phyloP scores from a whole-genome alignment of 257 asterid species.

The Solanum ossicruentum region DNA sequence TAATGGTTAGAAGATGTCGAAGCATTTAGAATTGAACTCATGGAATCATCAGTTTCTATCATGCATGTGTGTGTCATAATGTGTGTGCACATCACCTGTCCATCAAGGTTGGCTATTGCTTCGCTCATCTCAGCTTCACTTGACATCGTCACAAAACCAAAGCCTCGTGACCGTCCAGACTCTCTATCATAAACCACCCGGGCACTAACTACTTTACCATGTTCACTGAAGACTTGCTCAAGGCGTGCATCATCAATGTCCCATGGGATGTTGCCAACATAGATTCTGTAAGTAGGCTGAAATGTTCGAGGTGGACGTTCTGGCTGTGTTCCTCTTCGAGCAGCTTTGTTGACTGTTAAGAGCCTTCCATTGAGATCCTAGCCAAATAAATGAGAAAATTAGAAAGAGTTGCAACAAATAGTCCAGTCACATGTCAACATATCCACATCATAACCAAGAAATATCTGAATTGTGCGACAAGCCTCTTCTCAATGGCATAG shows the following conservation, averaged over 20 bases:
- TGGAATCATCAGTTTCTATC: neutral
- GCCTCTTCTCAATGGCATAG: neutral
- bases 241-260: slow-evolving; percentile 55
- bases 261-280: slow-evolving; percentile 93
- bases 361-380: slow-evolving; percentile 73
- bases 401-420: neutral
- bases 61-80: neutral
- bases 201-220: slow-evolving; percentile 74
- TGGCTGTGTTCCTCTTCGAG: slow-evolving; percentile 66
- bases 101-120: slow-evolving; percentile 81
- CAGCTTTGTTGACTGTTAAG: slow-evolving; percentile 73
- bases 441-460: neutral
- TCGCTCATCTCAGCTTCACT: slow-evolving; percentile 68
- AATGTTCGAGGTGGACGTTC: slow-evolving; percentile 53
- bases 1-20: neutral
- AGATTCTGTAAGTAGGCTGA: slow-evolving; percentile 47
- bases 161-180: slow-evolving; percentile 79
- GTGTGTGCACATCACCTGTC: slow-evolving; percentile 40
- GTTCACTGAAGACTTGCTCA: slow-evolving; percentile 63
- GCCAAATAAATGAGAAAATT: neutral
- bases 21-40: neutral
- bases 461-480: neutral
- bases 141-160: slow-evolving; percentile 84
- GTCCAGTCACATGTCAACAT: neutral
- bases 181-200: slow-evolving; percentile 74